phyloP scores from a whole-genome alignment of 306 rosid species.

The Canavalia gladiata region DNA sequence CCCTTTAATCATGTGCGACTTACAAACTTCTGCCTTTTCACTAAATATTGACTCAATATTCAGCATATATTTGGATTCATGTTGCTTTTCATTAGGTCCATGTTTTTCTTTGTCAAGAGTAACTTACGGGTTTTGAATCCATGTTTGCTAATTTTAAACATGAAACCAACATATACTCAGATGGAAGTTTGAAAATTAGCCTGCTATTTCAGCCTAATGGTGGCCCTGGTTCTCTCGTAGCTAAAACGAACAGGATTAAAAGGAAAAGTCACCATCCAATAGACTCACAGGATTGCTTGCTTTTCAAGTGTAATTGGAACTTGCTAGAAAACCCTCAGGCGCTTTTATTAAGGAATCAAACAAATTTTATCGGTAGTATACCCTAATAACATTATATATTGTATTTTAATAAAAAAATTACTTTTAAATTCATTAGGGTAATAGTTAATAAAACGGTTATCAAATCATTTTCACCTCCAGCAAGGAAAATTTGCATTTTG shows the following conservation, averaged over 20 bases:
- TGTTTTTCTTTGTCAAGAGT: too few species aligned
- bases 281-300: background rate
- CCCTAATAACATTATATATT: too few species aligned
- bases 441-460: too few species aligned
- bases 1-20: constrained; percentile 1
- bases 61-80: too few species aligned
- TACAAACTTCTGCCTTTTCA: background rate
- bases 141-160: too few species aligned
- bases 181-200: background rate
- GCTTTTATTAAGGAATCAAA: background rate
- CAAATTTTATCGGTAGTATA: too few species aligned
- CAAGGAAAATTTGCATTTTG: background rate
- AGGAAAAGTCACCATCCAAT: background rate
- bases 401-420: too few species aligned
- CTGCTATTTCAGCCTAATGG: background rate
- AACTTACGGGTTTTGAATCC: too few species aligned
- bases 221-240: background rate
- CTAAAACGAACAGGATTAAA: background rate
- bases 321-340: background rate
- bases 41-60: background rate
- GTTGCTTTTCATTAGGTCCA: too few species aligned
- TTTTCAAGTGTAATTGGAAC: background rate
- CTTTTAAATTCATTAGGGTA: too few species aligned
- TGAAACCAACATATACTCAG: too few species aligned
- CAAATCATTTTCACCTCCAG: background rate